Evolutionary conservation across 495 filamentous ascomycete genomes (phyloP).

Genomic region (Aspergillus hancockii): DNA sequence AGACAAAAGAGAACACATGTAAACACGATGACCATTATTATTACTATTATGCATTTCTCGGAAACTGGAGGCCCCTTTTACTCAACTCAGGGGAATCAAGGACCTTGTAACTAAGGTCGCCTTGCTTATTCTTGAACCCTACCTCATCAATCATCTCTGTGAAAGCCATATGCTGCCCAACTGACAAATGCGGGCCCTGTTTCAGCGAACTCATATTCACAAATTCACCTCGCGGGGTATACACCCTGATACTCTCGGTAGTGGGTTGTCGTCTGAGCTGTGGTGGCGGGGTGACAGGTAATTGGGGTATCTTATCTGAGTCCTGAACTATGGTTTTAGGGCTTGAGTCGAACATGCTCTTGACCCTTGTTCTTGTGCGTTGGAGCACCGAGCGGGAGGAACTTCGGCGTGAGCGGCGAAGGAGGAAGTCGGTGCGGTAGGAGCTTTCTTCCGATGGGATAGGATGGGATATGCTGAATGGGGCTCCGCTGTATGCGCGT

Average conservation of each 20-base stretch:
- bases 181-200: conserved; percentile 33
- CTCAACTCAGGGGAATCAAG: conserved; percentile 11
- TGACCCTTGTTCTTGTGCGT: conserved; percentile 39
- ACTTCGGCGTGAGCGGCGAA: conserved; percentile 31
- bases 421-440: conserved; percentile 61
- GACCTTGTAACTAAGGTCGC: conserved; percentile 37
- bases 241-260: conserved; percentile 69
- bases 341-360: conserved; percentile 35
- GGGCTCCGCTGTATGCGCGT: conserved; percentile 42
- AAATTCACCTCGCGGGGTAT: conserved; percentile 58
- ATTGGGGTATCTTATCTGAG: conserved; percentile 6
- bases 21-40: not conserved
- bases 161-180: conserved; percentile 60
- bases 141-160: conserved; percentile 64
- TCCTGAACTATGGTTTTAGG: conserved; percentile 4
- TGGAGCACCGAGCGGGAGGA: conserved; percentile 38
- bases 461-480: conserved; percentile 56
- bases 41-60: not conserved
- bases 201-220: conserved; percentile 29
- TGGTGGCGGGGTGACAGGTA: conserved; percentile 35
- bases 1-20: not conserved
- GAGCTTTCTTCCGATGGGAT: conserved; percentile 50
- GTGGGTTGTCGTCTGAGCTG: conserved; percentile 50
- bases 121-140: conserved; percentile 43
- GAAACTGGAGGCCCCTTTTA: not conserved